A percentile compares a stretch with the other conserved stretches of the same genome.
These are phyloP conservation scores for Aspergillus aculeatus DNA, from an alignment of 2,329 filamentous ascomycete genomes.

Conservation along the genomic window DNA sequence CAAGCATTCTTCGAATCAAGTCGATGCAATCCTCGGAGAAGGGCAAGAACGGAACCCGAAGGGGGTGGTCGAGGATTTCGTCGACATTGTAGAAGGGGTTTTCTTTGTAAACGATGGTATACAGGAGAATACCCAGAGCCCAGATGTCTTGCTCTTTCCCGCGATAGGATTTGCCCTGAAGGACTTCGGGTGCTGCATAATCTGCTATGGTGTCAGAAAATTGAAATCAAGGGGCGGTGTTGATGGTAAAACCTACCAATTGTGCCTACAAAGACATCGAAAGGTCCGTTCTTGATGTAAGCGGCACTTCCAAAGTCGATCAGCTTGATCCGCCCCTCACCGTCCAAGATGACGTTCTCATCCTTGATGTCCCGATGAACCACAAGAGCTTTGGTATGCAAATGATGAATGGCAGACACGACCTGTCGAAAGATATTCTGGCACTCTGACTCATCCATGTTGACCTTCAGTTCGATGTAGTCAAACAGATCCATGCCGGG, in stretches of 20 bases:
- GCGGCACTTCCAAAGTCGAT: conserved; percentile 98
- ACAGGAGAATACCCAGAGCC: conserved; percentile 93
- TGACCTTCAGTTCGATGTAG: conserved; percentile 93
- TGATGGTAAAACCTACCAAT: conserved; percentile 67
- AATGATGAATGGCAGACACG: conserved; percentile 80
- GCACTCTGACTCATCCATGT: conserved; percentile 94
- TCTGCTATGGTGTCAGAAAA: conserved; percentile 57
- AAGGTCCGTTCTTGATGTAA: conserved; percentile 97
- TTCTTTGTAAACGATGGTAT: conserved; percentile 99
- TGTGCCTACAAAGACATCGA: conserved; percentile 97
- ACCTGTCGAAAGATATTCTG: conserved; percentile 95
- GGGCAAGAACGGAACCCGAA: conserved; percentile 72
- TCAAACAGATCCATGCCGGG: conserved; percentile 99
- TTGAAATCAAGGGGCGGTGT: conserved; percentile 3
- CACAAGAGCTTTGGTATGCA: conserved; percentile 85
- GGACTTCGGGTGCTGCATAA: conserved; percentile 96
- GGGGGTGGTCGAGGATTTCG: conserved; percentile 96
- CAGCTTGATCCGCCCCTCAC: conserved; percentile 91
- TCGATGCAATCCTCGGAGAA: conserved; percentile 84
- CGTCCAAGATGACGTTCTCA: conserved; percentile 94
- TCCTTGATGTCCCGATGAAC: conserved; percentile 99
- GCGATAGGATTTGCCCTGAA: conserved; percentile 85
- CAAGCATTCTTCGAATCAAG: conserved; percentile 85
- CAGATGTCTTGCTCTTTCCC: conserved; percentile 98
- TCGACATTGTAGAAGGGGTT: conserved; percentile 99